Base-by-base conservation (phyloP, 108 stramenopile species). In the Nitzschia inconspicua region DNA sequence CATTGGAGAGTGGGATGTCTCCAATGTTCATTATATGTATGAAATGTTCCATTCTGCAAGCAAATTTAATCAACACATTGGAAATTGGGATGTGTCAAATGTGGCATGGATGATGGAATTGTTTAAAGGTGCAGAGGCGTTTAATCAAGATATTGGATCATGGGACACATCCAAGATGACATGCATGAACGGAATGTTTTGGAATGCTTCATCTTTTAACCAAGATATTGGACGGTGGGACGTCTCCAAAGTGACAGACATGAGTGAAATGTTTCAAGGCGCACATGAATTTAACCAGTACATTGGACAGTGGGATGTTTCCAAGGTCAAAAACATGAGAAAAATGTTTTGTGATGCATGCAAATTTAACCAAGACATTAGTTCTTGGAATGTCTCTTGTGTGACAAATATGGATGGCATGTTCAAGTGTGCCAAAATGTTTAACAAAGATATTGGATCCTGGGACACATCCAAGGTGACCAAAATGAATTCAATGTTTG, bases 121-220 rank as follows among this genome's bases (percentile, higher is more conserved):
- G 52, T 54, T 54, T 54, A 9, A 47, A 0, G n/a, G 14, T 14
- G 11, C 30, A n/a, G 3, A 16, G n/a, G 3, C 30, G 4, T 79
- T 79, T 32, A 67, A 75, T 58, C 59, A 64, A 26, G 44, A 53
- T 44, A 11, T 79, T 39, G 36, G 39, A 10, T n/a, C 11, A n/a
- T 78, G 75, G 75, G 64, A 70, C 28, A 51, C 61, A n/a, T 53
- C 66, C 11, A 6, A 19, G 4, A 68, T 81, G 2, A 25, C 19
- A 10, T 36, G 29, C 44, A 65, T 81, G 72, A 37, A n/a, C 11
- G 25, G 14, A 0, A 65, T 73, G 68, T 68, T 75, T 37, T 22
- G 30, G 1, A 19, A 41, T 27, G 50, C 73, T 18, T 24, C 34
- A 11, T 18, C 46, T 1, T 75, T 75, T 40, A 69, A 73, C 47